These are phyloP conservation scores for Deinandra increscens DNA, from an alignment of 129 eudicot genomes.

Conservation along the genomic window DNA sequence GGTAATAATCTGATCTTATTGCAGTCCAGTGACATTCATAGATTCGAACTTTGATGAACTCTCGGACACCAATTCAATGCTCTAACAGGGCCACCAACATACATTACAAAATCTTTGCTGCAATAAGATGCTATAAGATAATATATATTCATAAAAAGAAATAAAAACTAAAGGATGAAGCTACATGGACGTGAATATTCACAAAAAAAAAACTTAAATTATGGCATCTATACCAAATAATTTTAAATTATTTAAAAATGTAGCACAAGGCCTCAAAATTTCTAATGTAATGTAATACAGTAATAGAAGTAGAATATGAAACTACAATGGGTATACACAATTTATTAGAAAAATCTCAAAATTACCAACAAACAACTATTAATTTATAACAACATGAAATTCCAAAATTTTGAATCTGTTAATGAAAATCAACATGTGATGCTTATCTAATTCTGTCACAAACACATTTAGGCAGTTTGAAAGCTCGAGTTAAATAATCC, in stretches of 20 bases:
- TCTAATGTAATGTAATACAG: not conserved
- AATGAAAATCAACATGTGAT: too few species aligned
- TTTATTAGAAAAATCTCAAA: not conserved
- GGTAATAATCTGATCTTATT: too few species aligned
- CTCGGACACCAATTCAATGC: conserved; percentile 96
- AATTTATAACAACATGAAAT: too few species aligned
- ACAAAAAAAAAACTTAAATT: not conserved
- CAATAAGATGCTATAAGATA: conserved; percentile 42
- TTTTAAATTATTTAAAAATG: not conserved
- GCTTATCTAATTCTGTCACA: too few species aligned
- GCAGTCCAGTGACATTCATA: too few species aligned
- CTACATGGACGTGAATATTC: not conserved
- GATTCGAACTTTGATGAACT: conserved; percentile 41
- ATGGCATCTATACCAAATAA: not conserved
- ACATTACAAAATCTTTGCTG: conserved; percentile 86
- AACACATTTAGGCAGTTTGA: too few species aligned
- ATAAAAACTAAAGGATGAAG: not conserved
- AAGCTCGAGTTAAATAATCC: too few species aligned
- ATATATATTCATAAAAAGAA: not conserved
- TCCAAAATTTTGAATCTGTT: too few species aligned
- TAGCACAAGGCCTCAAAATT: not conserved
- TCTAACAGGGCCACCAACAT: conserved; percentile 87
- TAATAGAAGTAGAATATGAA: not conserved
- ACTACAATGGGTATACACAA: conserved; percentile 6
- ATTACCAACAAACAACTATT: not conserved